phyloP scores from a whole-genome alignment of 495 filamentous ascomycete genomes.

The Lindgomyces ingoldianus region DNA sequence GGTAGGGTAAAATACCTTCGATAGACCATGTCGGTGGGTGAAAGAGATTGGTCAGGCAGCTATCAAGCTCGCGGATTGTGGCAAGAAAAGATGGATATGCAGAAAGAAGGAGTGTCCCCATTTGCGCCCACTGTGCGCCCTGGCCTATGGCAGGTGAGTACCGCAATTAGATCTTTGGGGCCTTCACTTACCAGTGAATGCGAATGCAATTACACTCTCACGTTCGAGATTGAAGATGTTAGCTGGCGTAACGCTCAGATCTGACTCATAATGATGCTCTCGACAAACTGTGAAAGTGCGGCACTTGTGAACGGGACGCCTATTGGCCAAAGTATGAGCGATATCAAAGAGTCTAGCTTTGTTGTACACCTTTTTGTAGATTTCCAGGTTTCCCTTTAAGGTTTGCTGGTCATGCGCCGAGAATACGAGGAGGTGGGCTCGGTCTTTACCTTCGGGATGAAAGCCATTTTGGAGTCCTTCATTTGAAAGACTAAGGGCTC shows the following conservation, averaged over 20 bases:
- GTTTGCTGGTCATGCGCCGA: not conserved
- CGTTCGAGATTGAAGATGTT: not conserved
- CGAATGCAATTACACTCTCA: not conserved
- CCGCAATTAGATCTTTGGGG: slow-evolving; percentile 3
- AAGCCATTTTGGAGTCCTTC: slow-evolving; percentile 38
- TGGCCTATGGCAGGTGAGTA: slow-evolving; percentile 36
- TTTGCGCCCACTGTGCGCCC: slow-evolving; percentile 27
- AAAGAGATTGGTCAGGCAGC: not conserved
- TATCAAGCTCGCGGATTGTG: not conserved
- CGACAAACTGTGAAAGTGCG: not conserved
- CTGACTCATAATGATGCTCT: too few relatives aligned
- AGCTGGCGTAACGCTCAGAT: too few relatives aligned
- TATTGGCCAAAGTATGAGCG: not conserved
- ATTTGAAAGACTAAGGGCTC: not conserved
- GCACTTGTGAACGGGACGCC: not conserved
- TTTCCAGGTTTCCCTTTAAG: not conserved
- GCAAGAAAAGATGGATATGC: not conserved
- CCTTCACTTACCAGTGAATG: not conserved
- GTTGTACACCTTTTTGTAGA: not conserved
- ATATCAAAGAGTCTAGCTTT: not conserved
- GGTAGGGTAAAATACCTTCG: too few relatives aligned
- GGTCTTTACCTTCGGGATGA: not conserved
- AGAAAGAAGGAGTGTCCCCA: slow-evolving; percentile 13
- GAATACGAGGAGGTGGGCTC: not conserved
- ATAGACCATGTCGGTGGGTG: not conserved